Conservation (phyloP, 176 grass and related monocot genomes). For the Tillandsia fasciculata region DNA sequence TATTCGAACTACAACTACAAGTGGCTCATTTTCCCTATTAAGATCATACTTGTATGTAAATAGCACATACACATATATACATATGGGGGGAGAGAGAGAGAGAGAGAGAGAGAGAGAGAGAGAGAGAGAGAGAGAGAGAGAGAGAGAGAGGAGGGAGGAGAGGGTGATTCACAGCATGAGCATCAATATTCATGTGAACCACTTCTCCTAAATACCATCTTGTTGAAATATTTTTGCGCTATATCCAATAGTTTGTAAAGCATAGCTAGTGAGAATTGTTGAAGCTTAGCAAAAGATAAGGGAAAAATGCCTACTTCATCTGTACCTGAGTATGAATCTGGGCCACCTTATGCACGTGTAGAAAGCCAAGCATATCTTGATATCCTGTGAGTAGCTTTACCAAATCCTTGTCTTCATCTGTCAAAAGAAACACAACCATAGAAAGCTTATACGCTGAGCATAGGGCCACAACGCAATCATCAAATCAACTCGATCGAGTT, state of each 20-base stretch:
- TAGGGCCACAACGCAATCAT: not conserved
- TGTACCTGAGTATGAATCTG: conserved; percentile 73
- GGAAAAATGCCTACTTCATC: not conserved
- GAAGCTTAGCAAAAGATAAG: not conserved
- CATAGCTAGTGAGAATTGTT: not conserved
- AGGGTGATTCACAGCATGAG: no score
- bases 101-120: no score
- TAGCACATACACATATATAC: no score
- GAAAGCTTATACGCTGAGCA: conserved; percentile 1
- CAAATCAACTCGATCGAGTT: not conserved
- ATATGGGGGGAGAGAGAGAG: no score
- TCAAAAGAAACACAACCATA: conserved; percentile 16
- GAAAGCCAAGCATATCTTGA: conserved; percentile 89
- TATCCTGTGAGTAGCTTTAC: conserved; percentile 75
- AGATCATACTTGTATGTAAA: no score
- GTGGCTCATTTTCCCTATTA: no score
- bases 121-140: no score
- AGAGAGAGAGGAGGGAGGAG: no score
- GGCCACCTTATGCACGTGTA: conserved; percentile 87
- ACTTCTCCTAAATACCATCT: not conserved
- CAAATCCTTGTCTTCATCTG: conserved; percentile 94
- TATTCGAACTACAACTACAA: no score
- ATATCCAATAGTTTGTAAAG: not conserved
- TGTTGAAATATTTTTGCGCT: not conserved
- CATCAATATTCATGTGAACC: no score